Conservation (phyloP, 2,329 filamentous ascomycete genomes). For the Exserohilum turcica region DNA sequence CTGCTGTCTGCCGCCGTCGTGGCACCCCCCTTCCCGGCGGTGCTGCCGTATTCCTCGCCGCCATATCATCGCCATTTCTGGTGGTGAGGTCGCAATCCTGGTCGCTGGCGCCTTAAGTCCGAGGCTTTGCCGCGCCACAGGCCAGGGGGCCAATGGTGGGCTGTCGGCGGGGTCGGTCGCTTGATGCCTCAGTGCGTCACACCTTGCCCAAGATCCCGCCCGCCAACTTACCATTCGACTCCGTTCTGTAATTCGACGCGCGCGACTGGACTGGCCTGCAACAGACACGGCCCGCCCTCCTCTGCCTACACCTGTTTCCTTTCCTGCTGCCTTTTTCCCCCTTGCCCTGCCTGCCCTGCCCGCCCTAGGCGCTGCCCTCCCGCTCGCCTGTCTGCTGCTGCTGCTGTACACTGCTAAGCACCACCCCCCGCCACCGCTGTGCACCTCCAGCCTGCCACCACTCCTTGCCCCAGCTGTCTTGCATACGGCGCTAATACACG, state of each 20-base stretch:
- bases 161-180: conserved; percentile 22
- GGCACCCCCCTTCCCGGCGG: not conserved
- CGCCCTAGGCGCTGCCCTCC: not conserved
- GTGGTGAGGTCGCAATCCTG: not conserved
- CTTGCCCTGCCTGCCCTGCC: no score
- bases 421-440: conserved; percentile 12
- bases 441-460: conserved; percentile 2
- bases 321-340: not conserved
- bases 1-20: no score
- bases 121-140: conserved; percentile 6
- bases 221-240: conserved; percentile 5
- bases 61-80: not conserved
- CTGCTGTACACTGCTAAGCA: not conserved
- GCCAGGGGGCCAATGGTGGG: conserved; percentile 22
- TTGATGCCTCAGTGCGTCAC: conserved; percentile 29
- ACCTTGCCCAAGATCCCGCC: conserved; percentile 17
- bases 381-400: no score
- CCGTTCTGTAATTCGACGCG: conserved; percentile 6
- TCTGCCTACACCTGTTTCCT: no score
- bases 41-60: no score
- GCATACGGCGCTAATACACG: conserved; percentile 29
- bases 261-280: not conserved
- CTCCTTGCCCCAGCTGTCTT: not conserved
- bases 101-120: conserved; percentile 17
- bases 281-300: no score